Evolutionary conservation across 192 early-diverging fungal species (phyloP).

Genomic region (Phlyctochytrium bullatum): DNA sequence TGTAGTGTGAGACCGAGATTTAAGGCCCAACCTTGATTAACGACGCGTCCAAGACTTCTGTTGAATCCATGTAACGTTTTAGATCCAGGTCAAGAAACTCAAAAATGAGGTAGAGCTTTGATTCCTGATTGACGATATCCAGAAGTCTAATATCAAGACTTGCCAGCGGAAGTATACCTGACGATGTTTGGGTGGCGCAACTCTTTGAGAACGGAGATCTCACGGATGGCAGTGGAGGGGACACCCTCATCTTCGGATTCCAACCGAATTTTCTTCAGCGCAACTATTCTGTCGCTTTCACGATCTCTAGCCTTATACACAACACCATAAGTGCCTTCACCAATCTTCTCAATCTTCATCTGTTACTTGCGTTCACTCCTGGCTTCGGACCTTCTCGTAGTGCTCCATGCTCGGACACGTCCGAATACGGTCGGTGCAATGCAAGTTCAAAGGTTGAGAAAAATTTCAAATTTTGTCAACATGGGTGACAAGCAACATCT

Average conservation of each 20-base stretch:
- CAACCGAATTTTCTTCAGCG: slow-evolving; percentile 92
- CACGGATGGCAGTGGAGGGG: slow-evolving; percentile 95
- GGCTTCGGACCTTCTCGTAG: neutral
- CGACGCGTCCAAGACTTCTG: slow-evolving; percentile 43
- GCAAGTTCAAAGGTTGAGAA: too few relatives aligned
- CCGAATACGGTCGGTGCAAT: too few relatives aligned
- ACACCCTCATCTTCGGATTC: slow-evolving; percentile 80
- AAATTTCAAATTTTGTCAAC: too few relatives aligned
- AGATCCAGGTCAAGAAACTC: slow-evolving; percentile 93
- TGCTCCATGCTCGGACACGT: too few relatives aligned
- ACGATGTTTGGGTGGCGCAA: slow-evolving; percentile 91
- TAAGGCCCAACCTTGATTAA: slow-evolving; percentile 54
- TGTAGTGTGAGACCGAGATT: slow-evolving; percentile 20
- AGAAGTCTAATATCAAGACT: slow-evolving; percentile 57
- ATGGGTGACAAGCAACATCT: too few relatives aligned
- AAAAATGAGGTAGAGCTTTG: slow-evolving; percentile 90
- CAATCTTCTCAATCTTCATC: slow-evolving; percentile 84
- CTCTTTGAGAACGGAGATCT: slow-evolving; percentile 98
- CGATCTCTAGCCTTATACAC: slow-evolving; percentile 78
- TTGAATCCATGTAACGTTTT: slow-evolving; percentile 80
- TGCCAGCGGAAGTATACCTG: slow-evolving; percentile 23
- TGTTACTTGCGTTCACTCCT: neutral
- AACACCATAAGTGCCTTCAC: slow-evolving; percentile 94
- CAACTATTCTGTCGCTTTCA: slow-evolving; percentile 80
- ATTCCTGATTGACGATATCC: slow-evolving; percentile 85